Evolutionary conservation across 768 basidiomycete species (phyloP), one percentile per base, ranked within the genome.

Genomic region (Cubamyces sp.): DNA sequence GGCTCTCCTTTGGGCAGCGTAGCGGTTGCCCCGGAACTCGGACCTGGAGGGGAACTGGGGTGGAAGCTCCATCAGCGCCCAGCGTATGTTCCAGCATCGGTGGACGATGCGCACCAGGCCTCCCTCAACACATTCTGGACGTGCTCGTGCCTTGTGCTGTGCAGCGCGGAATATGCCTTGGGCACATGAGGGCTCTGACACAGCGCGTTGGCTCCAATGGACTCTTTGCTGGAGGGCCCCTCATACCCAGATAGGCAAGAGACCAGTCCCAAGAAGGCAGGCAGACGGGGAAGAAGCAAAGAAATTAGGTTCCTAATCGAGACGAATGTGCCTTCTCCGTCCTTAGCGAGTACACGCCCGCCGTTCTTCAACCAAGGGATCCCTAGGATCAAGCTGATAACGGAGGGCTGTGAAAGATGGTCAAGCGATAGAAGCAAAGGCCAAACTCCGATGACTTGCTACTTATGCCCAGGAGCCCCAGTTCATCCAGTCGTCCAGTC

Each of bases 331-430:
- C 43, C 52, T 40, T 49, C 53, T 41, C 18, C 28, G 19, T 7
- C 5, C 49, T 30, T 45, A n/a, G 34, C n/a, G 26, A 30, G 18
- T 25, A 19, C 14, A 8, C 41, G 3, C 34, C 26, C 19, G 56
- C 15, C 9, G 5, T 26, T 26, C 18, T 39, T 8, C 34, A 26
- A 3, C 14, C 21, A 49, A 9, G 40, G 28, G n/a, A 1, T n/a
- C 41, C 48, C 55, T 46, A 52, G 61, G 61, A 62, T 62, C 61
- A 57, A 40, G 50, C 43, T 47, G 61, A 62, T 62, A 57, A 57
- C 50, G 45, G 34, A 21, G 50, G 42, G 48, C 42, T 40, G 55
- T 46, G 55, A 41, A 21, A 61, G 54, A 55, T 57, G 61, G 45
- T 28, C 26, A 26, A 12, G 25, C 2, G 61, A 62, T 62, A 57